phyloP scores from a whole-genome alignment of 2,329 filamentous ascomycete species.

The Fusarium xylarioides region DNA sequence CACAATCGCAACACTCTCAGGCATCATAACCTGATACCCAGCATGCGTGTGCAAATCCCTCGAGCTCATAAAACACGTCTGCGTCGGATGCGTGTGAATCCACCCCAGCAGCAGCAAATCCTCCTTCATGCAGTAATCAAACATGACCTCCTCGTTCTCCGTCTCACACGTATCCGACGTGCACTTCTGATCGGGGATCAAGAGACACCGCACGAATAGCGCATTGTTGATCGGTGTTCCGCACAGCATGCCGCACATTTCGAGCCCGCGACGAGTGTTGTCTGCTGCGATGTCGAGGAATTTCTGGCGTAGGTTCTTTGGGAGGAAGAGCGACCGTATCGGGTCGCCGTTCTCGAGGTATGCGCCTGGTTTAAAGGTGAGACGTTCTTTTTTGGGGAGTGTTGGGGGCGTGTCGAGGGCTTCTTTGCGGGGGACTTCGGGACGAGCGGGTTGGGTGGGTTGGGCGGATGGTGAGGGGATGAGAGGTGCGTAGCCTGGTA shows the following conservation, averaged over 20 bases:
- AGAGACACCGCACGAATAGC: conserved; percentile 85
- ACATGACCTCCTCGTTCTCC: conserved; percentile 82
- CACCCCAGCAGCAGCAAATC: conserved; percentile 89
- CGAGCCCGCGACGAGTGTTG: conserved; percentile 84
- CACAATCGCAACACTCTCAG: conserved; percentile 95
- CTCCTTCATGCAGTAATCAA: conserved; percentile 87
- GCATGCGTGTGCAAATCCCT: conserved; percentile 92
- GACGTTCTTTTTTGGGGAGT: conserved; percentile 62
- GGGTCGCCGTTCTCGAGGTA: conserved; percentile 91
- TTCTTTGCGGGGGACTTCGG: too few species aligned
- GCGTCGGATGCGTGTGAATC: conserved; percentile 97
- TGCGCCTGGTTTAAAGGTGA: conserved; percentile 77
- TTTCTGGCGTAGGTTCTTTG: conserved; percentile 73
- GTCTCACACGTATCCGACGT: conserved; percentile 96
- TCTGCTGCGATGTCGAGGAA: conserved; percentile 79
- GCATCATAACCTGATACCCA: conserved; percentile 95
- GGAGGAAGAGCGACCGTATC: conserved; percentile 87
- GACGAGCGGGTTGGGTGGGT: too few species aligned
- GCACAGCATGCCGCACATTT: conserved; percentile 95
- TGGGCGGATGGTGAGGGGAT: too few species aligned
- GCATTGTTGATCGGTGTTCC: conserved; percentile 93
- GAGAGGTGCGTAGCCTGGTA: conserved; percentile 37
- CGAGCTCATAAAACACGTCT: conserved; percentile 98
- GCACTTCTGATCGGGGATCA: conserved; percentile 90
- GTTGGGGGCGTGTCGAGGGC: too few species aligned